Base-by-base conservation (phyloP, 1,284 basidiomycete species). In the Mycosarcoma maydis region DNA sequence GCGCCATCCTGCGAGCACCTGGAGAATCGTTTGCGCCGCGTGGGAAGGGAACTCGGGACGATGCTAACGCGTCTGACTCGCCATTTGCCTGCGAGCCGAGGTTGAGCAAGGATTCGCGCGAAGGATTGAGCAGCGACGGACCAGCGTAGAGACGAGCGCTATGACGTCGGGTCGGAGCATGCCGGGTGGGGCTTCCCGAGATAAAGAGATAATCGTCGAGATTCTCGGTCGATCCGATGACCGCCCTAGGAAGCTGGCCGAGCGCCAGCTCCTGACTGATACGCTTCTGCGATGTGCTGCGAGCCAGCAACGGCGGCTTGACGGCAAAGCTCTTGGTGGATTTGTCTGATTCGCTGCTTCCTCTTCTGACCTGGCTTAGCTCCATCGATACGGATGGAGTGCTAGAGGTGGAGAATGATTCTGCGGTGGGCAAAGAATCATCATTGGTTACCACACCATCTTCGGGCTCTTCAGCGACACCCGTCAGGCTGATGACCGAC, bases 181-280 rank as follows among this genome's bases (percentile, higher is more conserved):
- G 66, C n/a, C 69, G 59, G 10, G 64, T 58, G 11, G 74, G 72
- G 34, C 65, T 72, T 16, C 50, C 50, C 14, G 62, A 52, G 6
- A 51, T 34, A 27, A 41, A 64, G 22, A 56, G 45, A 48, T 69
- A 69, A 22, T 75, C 74, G 33, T 70, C 69, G 26, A 74, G 52
- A 11, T 56, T 65, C 30, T 71, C 70, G 8, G 64, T 59, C 10
- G 72, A 72, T 16, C 66, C 59, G 23, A 69, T 64, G 14, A 70
- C 60, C 1, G 57, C 52, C 17, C 61, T 52, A 10, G 67, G 61
- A 22, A 70, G 49, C 46, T 64, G 61, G 6, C 75, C 75, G 2
- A 75, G 45, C 10, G 62, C 59, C n/a, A 76, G 40, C 40, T 78
- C 76, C 33, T 62, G 60, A 43, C 75, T 78, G 54, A 76, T 73